These are phyloP conservation scores for Candida lessepsii DNA, from an alignment of 805 yeast genomes.

Conservation along the genomic window DNA sequence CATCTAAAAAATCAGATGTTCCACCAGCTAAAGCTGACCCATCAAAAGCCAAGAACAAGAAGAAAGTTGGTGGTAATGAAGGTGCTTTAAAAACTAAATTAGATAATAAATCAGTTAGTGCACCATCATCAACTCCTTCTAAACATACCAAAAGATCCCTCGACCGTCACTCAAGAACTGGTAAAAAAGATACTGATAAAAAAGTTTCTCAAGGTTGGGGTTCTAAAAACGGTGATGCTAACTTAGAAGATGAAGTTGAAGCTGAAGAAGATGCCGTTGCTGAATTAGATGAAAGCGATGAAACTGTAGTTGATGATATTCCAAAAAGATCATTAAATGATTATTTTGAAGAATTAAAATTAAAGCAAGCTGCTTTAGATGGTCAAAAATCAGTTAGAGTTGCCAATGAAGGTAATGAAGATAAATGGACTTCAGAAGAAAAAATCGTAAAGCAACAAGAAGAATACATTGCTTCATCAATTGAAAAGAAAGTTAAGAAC, in stretches of 20 bases:
- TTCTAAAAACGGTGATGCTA: constrained; percentile 60
- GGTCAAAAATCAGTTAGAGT: constrained; percentile 39
- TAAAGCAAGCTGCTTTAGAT: constrained; percentile 42
- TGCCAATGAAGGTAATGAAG: constrained; percentile 61
- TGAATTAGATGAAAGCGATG: constrained; percentile 50
- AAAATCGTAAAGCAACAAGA: constrained; percentile 65
- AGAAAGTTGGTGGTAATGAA: constrained; percentile 79
- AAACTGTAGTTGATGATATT: constrained; percentile 37
- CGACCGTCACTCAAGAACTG: constrained; percentile 87
- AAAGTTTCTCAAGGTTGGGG: constrained; percentile 88
- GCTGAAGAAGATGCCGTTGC: constrained; percentile 37
- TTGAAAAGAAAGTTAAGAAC: constrained; percentile 63
- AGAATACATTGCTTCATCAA: constrained; percentile 56
- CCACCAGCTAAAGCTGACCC: constrained; percentile 83
- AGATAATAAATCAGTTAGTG: constrained; percentile 70
- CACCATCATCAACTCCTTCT: constrained; percentile 51
- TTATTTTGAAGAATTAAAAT: constrained; percentile 70
- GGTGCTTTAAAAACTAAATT: constrained; percentile 75
- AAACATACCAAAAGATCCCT: constrained; percentile 56
- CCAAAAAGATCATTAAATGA: constrained; percentile 75
- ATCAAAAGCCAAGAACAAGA: constrained; percentile 71
- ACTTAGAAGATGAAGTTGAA: constrained; percentile 65
- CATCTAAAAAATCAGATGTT: constrained; percentile 82
- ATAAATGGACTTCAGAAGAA: constrained; percentile 50
- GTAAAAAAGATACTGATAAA: constrained; percentile 82